A percentile compares a stretch with the other conserved stretches of the same genome.
These are phyloP conservation scores for Phytophthora pini DNA, from an alignment of 352 stramenopile genomes.

Conservation along the genomic window DNA sequence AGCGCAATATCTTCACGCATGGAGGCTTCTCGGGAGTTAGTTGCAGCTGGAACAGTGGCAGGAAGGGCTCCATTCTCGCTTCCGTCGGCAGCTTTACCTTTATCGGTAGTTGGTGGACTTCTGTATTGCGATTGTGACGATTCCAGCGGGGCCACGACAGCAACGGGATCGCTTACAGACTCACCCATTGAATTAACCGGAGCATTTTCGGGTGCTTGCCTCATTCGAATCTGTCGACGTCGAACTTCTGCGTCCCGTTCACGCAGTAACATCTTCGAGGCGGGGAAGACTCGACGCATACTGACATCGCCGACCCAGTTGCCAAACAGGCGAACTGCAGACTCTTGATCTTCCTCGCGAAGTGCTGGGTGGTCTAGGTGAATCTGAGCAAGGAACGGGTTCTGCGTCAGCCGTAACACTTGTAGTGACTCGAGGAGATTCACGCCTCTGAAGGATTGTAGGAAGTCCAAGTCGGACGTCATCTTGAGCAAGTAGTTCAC, in stretches of 20 bases:
- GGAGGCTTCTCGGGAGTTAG: slow-evolving; percentile 26
- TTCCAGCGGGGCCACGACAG: slow-evolving; percentile 12
- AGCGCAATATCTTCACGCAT: slow-evolving; percentile 61
- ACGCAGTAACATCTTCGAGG: slow-evolving; percentile 51
- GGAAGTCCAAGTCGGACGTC: slow-evolving; percentile 65
- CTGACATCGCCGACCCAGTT: slow-evolving; percentile 59
- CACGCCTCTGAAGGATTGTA: slow-evolving; percentile 37
- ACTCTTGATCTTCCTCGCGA: slow-evolving; percentile 31
- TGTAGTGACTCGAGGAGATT: slow-evolving; percentile 48
- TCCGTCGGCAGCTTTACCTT: background rate
- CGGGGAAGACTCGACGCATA: slow-evolving; percentile 63
- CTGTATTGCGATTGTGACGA: background rate
- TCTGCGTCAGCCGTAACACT: slow-evolving; percentile 58
- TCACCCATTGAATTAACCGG: background rate
- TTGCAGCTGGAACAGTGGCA: background rate
- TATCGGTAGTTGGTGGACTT: slow-evolving; percentile 3
- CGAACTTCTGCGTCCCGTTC: slow-evolving; percentile 43
- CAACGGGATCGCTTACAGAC: slow-evolving; percentile 1
- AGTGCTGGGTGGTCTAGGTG: slow-evolving; percentile 67
- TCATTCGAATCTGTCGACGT: slow-evolving; percentile 15
- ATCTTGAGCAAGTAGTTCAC: slow-evolving; percentile 88
- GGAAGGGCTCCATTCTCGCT: background rate
- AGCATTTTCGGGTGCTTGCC: slow-evolving; percentile 1
- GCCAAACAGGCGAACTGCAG: slow-evolving; percentile 35
- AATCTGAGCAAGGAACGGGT: slow-evolving; percentile 67